Evolutionary conservation across 192 early-diverging fungal genomes (phyloP).

Genomic region (Kappamyces sp.): DNA sequence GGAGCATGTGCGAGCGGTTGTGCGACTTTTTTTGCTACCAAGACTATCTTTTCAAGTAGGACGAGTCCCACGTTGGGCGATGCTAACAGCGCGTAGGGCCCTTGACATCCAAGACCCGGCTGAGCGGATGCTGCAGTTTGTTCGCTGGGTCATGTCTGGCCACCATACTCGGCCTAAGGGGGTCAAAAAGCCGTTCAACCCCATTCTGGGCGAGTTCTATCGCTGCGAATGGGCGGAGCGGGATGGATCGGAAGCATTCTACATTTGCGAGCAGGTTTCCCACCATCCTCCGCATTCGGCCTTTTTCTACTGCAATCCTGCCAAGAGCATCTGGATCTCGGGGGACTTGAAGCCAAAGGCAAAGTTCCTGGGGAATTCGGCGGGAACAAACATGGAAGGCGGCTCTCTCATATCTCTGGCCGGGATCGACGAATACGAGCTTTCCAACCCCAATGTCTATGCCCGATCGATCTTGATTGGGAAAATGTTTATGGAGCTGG

Average conservation of each 20-base stretch:
- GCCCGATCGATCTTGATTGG: slow-evolving; percentile 90
- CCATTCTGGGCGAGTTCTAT: slow-evolving; percentile 84
- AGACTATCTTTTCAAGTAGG: slow-evolving; percentile 70
- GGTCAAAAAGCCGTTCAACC: slow-evolving; percentile 78
- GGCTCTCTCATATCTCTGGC: slow-evolving; percentile 57
- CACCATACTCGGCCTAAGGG: slow-evolving; percentile 93
- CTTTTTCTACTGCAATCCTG: slow-evolving; percentile 76
- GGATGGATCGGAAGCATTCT: slow-evolving; percentile 51
- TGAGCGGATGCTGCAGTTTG: slow-evolving; percentile 73
- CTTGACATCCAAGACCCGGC: slow-evolving; percentile 61
- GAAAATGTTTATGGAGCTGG: slow-evolving; percentile 89
- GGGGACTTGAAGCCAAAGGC: slow-evolving; percentile 84
- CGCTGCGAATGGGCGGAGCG: slow-evolving; percentile 53
- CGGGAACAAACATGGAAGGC: slow-evolving; percentile 81
- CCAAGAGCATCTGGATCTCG: slow-evolving; percentile 67
- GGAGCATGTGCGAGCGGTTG: slow-evolving; percentile 89
- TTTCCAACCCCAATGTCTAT: slow-evolving; percentile 89
- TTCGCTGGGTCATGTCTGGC: slow-evolving; percentile 80
- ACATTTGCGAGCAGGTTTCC: slow-evolving; percentile 81
- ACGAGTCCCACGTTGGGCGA: not conserved
- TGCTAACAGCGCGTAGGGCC: slow-evolving; percentile 47
- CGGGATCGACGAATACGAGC: slow-evolving; percentile 65
- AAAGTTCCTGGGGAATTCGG: slow-evolving; percentile 84
- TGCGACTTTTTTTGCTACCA: slow-evolving; percentile 95
- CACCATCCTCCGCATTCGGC: slow-evolving; percentile 88